A percentile compares a stretch with the other conserved stretches of the same genome.
Conservation (phyloP, 2,329 filamentous ascomycete genomes). For the Colletotrichum neosansevieriae region DNA sequence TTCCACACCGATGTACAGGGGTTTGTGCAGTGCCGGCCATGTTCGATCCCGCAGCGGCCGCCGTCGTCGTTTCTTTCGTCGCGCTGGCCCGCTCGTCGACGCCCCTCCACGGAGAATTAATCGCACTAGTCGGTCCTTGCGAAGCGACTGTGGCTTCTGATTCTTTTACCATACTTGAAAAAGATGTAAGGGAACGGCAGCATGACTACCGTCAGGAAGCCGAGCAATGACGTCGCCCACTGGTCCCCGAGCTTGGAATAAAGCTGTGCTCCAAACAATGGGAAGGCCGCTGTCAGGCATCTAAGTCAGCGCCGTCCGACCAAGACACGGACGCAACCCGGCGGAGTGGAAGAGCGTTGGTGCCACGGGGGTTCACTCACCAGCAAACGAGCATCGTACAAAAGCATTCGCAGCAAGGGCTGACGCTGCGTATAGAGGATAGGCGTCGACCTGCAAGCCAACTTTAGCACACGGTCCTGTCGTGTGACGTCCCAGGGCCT, state of each 20-base stretch:
- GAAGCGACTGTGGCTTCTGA: constrained; percentile 67
- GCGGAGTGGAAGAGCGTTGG: constrained; percentile 42
- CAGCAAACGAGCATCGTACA: constrained; percentile 80
- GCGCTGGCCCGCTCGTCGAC: constrained; percentile 18
- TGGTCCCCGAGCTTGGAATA: constrained; percentile 76
- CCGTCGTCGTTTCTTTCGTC: constrained; percentile 16
- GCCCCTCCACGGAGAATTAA: constrained; percentile 2
- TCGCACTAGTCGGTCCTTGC: constrained; percentile 49
- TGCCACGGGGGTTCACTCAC: constrained; percentile 52
- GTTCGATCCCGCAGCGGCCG: constrained; percentile 9
- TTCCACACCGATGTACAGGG: constrained; percentile 11
- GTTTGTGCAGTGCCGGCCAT: constrained; percentile 34
- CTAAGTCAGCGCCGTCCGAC: constrained; percentile 18
- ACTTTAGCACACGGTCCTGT: constrained; percentile 28
- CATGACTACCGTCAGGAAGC: constrained; percentile 71
- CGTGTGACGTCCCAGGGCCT: constrained; percentile 26
- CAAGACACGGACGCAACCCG: constrained; percentile 37
- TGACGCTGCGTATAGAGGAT: constrained; percentile 79
- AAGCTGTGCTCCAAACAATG: constrained; percentile 80
- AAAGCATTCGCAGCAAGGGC: constrained; percentile 89
- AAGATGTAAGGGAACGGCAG: constrained; percentile 74
- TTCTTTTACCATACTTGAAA: constrained; percentile 69
- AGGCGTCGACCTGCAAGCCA: constrained; percentile 73
- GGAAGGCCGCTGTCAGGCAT: constrained; percentile 72
- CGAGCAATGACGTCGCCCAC: constrained; percentile 75